Evolutionary conservation across 2,329 filamentous ascomycete genomes (phyloP), one percentile per base, ranked within the genome.

Genomic region (Phialocephala sp.): DNA sequence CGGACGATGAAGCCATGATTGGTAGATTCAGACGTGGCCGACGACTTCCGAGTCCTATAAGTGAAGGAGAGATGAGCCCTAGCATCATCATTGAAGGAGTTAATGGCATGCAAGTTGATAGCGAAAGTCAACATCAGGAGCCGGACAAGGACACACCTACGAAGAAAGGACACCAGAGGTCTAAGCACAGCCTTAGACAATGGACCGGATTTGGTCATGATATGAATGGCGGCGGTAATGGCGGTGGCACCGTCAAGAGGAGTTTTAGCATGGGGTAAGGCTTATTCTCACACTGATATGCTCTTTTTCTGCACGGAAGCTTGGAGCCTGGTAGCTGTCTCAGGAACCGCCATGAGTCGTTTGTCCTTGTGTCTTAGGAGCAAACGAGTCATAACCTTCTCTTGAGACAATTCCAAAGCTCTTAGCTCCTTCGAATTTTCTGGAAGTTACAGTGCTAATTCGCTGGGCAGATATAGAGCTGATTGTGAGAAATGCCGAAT

Each of bases 401-500:
- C 27, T 32, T 32, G 27, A 32, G 27, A 32, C 6, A 32, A 6
- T 32, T 32, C 6, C 27, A 6, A 32, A 32, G 27, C 27, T 32
- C 27, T 6, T 32, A 32, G 27, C 27, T 3, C 6, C 27, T 32
- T 32, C 3, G 27, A 32, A 32, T 6, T 32, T 32, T 32, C 3
- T 32, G 27, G 27, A 32, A 32, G 3, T 3, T 32, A 32, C 27
- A 32, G 6, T 32, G 27, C 27, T 32, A 32, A 32, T 32, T 32
- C 27, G 27, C 27, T 32, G 27, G 3, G 27, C 27, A 32, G 27
- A 59, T 93, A 90, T 79, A 83, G 91, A 68, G 84, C 88, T 14
- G 91, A 92, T 77, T 94, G 91, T 75, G 90, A 93, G 67, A 93
- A 93, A 77, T 94, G 91, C 78, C 85, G 84, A 54, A 83, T 86